Evolutionary conservation across 805 yeast species (phyloP), one percentile per base, ranked within the genome.

Genomic region (Starmerella bombi): DNA sequence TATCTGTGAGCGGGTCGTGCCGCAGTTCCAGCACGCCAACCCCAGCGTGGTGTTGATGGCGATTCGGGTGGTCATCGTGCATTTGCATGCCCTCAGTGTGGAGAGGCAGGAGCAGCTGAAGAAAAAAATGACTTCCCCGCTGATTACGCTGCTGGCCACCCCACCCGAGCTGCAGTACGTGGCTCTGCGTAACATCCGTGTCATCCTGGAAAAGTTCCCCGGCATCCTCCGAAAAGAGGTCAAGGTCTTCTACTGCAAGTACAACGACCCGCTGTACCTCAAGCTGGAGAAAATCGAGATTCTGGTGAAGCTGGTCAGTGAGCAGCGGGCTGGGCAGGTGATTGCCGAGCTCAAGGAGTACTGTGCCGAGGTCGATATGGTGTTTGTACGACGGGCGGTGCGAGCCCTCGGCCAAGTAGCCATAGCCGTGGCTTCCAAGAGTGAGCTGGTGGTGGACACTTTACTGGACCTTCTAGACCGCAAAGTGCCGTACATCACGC

Each of bases 161-260:
- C 81, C 93, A 9, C 93, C 95, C 1, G 98, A 91, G 60, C 82
- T 93, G 36, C 97, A 91, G 61, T 88, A 80, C 54, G 94, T 88
- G 34, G 91, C 94, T 1, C 66, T 88, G 53, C 80, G 85, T 58
- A 91, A 91, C 60, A 85, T 91, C 45, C 71, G 94, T 58, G 79
- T 88, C 51, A 76, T 88, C 34, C 67, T 88, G 48, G 94, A 86
- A 56, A 81, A 81, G 59, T 84, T 82, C 59, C 97, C 98, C 4
- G 70, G 68, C 36, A 67, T 88, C 18, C 66, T 88, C 44, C 67
- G 79, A 15, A 75, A 75, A 48, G 95, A 88, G 57, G 64, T 85
- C 52, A 72, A 94, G 50, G 91, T 86, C 6, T 91, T 91, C 54
- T 88, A 82, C 66, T 76, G 88, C 56, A 85, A 85, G 44, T 84